phyloP scores from a whole-genome alignment of 345 rosid genomes.

The Populus nigra region DNA sequence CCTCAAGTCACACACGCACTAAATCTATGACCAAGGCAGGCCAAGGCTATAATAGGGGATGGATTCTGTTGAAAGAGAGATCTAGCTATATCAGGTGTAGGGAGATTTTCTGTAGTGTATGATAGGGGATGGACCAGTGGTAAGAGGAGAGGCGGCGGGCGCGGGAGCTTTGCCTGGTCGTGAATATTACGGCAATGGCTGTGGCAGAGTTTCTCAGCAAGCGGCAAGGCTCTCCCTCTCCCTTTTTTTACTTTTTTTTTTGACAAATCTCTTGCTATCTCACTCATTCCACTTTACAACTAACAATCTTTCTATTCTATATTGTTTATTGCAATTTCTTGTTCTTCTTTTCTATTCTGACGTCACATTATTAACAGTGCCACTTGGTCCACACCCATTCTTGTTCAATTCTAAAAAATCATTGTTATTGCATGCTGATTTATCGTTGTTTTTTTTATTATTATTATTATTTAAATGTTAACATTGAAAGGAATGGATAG shows the following conservation, averaged over 20 bases:
- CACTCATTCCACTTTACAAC: constrained; percentile 15
- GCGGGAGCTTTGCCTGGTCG: constrained; percentile 17
- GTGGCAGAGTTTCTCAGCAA: constrained; percentile 6
- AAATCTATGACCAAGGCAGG: neutral
- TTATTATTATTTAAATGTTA: too few species aligned
- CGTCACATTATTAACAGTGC: neutral
- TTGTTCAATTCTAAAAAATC: neutral
- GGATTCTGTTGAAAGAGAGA: neutral
- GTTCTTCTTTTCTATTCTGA: constrained; percentile 6
- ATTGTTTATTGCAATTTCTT: neutral
- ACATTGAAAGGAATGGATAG: too few species aligned
- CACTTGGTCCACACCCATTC: neutral
- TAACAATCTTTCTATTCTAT: constrained; percentile 2
- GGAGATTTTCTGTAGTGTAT: neutral
- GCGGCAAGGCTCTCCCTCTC: neutral
- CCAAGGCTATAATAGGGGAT: neutral
- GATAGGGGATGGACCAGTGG: neutral
- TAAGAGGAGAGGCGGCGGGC: constrained; percentile 11
- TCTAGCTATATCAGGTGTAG: neutral
- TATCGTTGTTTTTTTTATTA: too few species aligned
- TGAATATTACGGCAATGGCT: constrained; percentile 8
- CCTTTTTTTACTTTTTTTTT: neutral
- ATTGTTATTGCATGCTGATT: neutral
- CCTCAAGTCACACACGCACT: neutral
- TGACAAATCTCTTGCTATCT: neutral